phyloP scores from a whole-genome alignment of 1,139 yeast genomes.

The Candida glucosophila region DNA sequence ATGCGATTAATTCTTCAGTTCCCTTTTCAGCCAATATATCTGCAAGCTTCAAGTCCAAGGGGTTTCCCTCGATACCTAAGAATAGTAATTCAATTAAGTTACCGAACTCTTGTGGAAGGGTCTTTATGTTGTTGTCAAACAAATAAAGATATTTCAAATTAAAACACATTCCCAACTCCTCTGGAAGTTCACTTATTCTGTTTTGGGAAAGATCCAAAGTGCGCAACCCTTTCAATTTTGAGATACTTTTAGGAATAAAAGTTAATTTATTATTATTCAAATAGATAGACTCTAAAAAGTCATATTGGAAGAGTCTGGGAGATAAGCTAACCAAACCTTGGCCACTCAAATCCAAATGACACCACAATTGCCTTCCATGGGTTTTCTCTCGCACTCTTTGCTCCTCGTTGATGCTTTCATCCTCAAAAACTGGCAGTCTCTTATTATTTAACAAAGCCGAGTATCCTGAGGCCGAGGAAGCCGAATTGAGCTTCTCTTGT shows the following conservation, averaged over 20 bases:
- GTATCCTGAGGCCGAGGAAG: conserved; percentile 17
- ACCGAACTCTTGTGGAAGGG: conserved; percentile 81
- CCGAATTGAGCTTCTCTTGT: conserved; percentile 24
- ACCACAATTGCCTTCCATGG: conserved; percentile 81
- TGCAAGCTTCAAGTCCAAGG: conserved; percentile 58
- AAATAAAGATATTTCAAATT: conserved; percentile 74
- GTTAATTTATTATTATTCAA: conserved; percentile 79
- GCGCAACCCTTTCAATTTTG: conserved; percentile 63
- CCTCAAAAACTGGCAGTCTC: conserved; percentile 51
- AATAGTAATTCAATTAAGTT: conserved; percentile 77
- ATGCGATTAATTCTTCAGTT: conserved; percentile 70
- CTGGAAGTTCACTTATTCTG: conserved; percentile 59
- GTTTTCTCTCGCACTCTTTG: conserved; percentile 65
- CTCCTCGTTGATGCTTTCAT: conserved; percentile 72
- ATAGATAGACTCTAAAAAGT: conserved; percentile 79
- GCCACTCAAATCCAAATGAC: conserved; percentile 86
- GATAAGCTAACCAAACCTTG: conserved; percentile 71
- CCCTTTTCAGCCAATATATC: conserved; percentile 74
- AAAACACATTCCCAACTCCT: conserved; percentile 75
- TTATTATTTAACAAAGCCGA: conserved; percentile 53
- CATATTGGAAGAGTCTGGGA: conserved; percentile 70
- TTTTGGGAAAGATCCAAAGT: conserved; percentile 84
- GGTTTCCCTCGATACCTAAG: conserved; percentile 91
- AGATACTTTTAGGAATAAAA: conserved; percentile 59
- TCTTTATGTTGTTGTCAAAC: conserved; percentile 75